These are phyloP conservation scores for Petunia axillaris DNA, from an alignment of 257 asterid genomes.

Conservation along the genomic window DNA sequence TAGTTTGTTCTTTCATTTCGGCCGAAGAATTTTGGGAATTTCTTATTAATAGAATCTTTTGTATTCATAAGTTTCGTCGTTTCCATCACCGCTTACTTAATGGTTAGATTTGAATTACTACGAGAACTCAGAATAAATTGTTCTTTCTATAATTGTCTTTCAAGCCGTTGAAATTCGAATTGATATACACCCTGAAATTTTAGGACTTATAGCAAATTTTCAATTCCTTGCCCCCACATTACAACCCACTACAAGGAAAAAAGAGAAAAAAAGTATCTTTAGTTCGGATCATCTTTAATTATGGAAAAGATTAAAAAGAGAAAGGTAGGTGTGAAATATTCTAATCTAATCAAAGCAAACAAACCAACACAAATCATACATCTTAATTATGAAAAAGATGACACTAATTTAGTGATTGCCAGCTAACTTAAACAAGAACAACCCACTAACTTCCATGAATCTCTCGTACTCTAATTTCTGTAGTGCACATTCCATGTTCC, in stretches of 20 bases:
- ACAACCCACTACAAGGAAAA: slow-evolving; percentile 4
- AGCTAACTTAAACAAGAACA: slow-evolving; percentile 47
- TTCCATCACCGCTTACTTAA: too few relatives aligned
- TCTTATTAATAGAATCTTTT: too few relatives aligned
- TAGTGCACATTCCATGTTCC: slow-evolving; percentile 26
- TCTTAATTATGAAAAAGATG: slow-evolving; percentile 25
- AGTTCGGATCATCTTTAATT: slow-evolving; percentile 8
- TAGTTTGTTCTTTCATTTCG: too few relatives aligned
- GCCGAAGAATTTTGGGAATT: too few relatives aligned
- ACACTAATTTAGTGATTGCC: slow-evolving; percentile 52
- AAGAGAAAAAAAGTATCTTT: not conserved
- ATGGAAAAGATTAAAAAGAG: slow-evolving; percentile 22
- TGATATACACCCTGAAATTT: not conserved
- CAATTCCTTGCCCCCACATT: not conserved
- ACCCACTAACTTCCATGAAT: slow-evolving; percentile 39
- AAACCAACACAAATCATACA: slow-evolving; percentile 27
- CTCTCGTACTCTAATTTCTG: slow-evolving; percentile 16
- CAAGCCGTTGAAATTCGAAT: not conserved
- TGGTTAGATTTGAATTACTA: too few relatives aligned
- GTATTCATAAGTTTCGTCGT: too few relatives aligned
- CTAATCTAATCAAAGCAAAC: slow-evolving; percentile 28
- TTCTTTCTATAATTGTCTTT: not conserved
- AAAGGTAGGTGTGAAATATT: slow-evolving; percentile 21
- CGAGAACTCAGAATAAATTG: not conserved
- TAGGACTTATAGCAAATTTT: not conserved